Evolutionary conservation across 2,329 filamentous ascomycete species (phyloP), one percentile per base, ranked within the genome.

Genomic region (Exophiala mesophila): DNA sequence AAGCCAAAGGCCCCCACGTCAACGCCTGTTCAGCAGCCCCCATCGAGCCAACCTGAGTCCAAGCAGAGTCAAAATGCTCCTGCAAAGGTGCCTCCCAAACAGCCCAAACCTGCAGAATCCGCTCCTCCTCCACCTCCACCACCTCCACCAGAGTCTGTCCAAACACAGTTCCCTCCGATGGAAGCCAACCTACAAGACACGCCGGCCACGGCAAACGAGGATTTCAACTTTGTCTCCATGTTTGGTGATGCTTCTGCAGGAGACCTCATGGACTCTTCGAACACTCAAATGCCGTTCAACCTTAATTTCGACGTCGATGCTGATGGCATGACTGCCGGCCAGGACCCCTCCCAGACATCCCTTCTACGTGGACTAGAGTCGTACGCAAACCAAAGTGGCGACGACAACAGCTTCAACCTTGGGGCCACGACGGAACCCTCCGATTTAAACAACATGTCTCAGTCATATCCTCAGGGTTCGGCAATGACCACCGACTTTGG

Each of bases 181-280:
- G 47, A 56, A 23, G 49, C 47, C 26, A 46, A 36, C 39, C 58
- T 44, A 13, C 61, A 61, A 54, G 46, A 54, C 28, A 50, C 55
- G 17, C 47, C 59, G 23, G 55, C 50, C 16, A 36, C 50, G 5
- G 45, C 43, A 2, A 54, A 55, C 10, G 61, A 63, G 12, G 64
- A 64, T 3, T 57, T 69, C 44, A 65, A 64, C 33, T 68, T 69
- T 41, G 63, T 66, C 36, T 63, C 65, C 2, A 60, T 65, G 45
- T 61, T 68, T 26, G 59, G 63, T 15, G 59, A 63, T 10, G 54
- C 54, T 16, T 57, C 57, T 4, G 57, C 45, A 26, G 50, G 55
- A 3, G 47, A 49, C 33, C 44, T 43, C 24, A 44, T 46, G 33
- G 47, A 45, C 13, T 31, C 21, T 10, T 21, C 32, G 9, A 40